These are phyloP conservation scores for Populus tomentosa DNA, from an alignment of 441 rosid genomes.

Conservation along the genomic window DNA sequence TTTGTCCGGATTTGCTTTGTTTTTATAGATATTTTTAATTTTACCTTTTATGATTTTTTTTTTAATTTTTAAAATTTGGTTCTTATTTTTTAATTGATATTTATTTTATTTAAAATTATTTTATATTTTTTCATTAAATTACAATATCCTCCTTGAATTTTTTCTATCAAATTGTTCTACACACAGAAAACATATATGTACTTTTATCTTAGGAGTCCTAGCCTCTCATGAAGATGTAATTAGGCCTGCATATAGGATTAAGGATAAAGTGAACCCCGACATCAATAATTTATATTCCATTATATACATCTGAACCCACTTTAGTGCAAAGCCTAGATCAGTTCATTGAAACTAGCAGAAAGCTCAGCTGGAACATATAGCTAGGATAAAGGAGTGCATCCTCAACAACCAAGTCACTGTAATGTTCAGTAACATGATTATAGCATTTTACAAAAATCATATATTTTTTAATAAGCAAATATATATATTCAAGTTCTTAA, in stretches of 20 bases:
- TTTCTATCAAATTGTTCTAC: too few relatives aligned
- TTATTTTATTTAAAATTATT: too few relatives aligned
- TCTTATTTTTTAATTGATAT: too few relatives aligned
- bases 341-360: neutral
- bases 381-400: neutral
- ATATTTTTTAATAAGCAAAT: neutral
- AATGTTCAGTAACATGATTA: neutral
- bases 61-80: too few relatives aligned
- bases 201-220: neutral
- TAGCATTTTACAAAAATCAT: neutral
- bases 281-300: neutral
- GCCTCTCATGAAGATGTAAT: neutral
- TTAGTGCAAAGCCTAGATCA: neutral
- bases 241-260: neutral
- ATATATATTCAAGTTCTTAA: neutral
- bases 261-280: neutral
- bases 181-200: too few relatives aligned
- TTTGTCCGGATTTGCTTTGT: too few relatives aligned
- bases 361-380: neutral
- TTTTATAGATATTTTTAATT: too few relatives aligned
- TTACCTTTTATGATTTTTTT: fast-evolving
- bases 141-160: too few relatives aligned
- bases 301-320: neutral
- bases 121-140: too few relatives aligned
- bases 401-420: neutral